phyloP scores from a whole-genome alignment of 768 basidiomycete genomes.

The Terana coerulea region DNA sequence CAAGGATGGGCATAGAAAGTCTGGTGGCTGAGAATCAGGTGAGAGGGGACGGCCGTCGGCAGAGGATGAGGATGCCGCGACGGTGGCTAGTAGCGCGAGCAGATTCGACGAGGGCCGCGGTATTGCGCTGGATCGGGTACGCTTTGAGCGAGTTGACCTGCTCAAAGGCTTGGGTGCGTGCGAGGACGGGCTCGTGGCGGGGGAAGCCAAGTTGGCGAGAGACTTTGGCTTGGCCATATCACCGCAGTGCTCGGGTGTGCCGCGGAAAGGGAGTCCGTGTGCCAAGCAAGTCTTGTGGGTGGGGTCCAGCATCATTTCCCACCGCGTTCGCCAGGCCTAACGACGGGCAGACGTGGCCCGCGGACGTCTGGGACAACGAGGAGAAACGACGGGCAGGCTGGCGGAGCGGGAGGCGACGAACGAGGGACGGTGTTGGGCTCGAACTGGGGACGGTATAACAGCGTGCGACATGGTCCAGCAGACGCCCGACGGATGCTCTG shows the following conservation, averaged over 20 bases:
- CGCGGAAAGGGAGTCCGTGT: slow-evolving; percentile 2
- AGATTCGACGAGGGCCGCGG: slow-evolving; percentile 44
- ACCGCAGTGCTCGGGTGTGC: slow-evolving; percentile 12
- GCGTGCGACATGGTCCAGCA: slow-evolving; percentile 2
- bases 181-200: slow-evolving; percentile 16
- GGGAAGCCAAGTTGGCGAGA: slow-evolving; percentile 6
- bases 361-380: slow-evolving; percentile 20
- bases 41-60: slow-evolving; percentile 45
- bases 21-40: slow-evolving; percentile 37
- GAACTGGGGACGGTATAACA: slow-evolving; percentile 6
- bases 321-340: background rate
- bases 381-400: slow-evolving; percentile 15
- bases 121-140: background rate
- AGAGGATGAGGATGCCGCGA: slow-evolving; percentile 44
- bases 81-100: slow-evolving; percentile 53
- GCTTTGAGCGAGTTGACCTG: slow-evolving; percentile 1
- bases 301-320: slow-evolving; percentile 3
- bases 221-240: slow-evolving; percentile 27
- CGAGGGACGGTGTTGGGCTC: background rate
- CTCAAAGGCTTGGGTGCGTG: slow-evolving; percentile 7
- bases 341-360: slow-evolving; percentile 9
- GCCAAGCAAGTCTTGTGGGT: slow-evolving; percentile 14
- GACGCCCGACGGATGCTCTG: slow-evolving; percentile 1
- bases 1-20: slow-evolving; percentile 54
- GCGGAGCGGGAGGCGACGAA: slow-evolving; percentile 3